Evolutionary conservation across 345 rosid genomes (phyloP), one percentile per base, ranked within the genome.

Genomic region (Salix caprea): DNA sequence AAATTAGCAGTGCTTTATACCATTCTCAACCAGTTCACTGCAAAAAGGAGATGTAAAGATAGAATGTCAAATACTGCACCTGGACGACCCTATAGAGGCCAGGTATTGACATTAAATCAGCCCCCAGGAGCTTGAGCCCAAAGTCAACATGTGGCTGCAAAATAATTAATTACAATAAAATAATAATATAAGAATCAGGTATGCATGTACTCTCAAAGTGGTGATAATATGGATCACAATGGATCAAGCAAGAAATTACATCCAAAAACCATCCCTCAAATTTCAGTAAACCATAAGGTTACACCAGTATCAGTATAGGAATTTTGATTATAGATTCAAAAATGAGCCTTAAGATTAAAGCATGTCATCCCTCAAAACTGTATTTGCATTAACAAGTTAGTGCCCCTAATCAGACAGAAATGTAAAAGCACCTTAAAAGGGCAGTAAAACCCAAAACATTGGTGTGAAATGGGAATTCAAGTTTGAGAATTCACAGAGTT

Each of bases 51-150:
- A 58, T 15, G 5, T 36, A 69, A 68, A 67, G 16, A 52, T 46
- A 69, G 66, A 58, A 58, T 24, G 24, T 58, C 15, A n/a, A n/a
- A 0, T 3, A 50, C 26, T 30, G n/a, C 70, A 95, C 99, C 97
- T 95, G 99, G 79, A 90, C 94, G 80, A 93, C 79, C 83, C 97
- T 82, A 87, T 95, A 95, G 77, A 93, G 86, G 71, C 98, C 99
- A 74, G 98, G 99, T 78, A 95, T 95, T 56, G 99, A 88, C 99
- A 95, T 95, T 76, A 95, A 92, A 88, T 95, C 99, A 74, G 94
- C 98, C 68, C 99, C 99, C 37, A 91, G 65, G 73, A 95, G 91
- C 86, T 90, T 95, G 24, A 95, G 87, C 26, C 99, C 99, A 85
- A 93, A 95, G 86, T 95, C 98, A 78, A 95, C 89, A 76, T 95